phyloP scores from a whole-genome alignment of 78 protist species.

The Speleostelium caveatum region DNA sequence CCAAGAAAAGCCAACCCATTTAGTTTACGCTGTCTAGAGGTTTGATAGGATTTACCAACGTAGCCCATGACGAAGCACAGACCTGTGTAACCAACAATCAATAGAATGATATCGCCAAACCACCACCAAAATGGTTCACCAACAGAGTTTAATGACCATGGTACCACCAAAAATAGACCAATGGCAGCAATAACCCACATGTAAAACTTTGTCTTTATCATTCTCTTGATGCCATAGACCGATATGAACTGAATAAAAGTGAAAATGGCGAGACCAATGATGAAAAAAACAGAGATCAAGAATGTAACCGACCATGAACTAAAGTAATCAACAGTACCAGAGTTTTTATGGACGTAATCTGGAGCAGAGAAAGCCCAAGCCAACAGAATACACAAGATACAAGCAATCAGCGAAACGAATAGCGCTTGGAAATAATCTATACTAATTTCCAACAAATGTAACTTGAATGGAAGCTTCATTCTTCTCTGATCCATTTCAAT shows the following conservation, averaged over 20 bases:
- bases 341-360: not conserved
- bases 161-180: slow-evolving; percentile 43
- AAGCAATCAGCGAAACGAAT: slow-evolving; percentile 9
- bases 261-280: slow-evolving; percentile 39
- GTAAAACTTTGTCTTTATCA: slow-evolving; percentile 62
- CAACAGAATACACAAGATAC: slow-evolving; percentile 16
- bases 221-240: slow-evolving; percentile 61
- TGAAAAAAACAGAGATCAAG: slow-evolving; percentile 28
- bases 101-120: slow-evolving; percentile 53
- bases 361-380: slow-evolving; percentile 13
- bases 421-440: slow-evolving; percentile 17
- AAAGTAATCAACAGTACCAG: slow-evolving; percentile 54
- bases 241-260: slow-evolving; percentile 60
- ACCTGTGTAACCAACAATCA: slow-evolving; percentile 39
- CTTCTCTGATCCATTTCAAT: slow-evolving; percentile 39
- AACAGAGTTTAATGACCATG: slow-evolving; percentile 52
- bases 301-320: not conserved
- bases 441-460: slow-evolving; percentile 11
- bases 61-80: slow-evolving; percentile 73
- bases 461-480: not conserved
- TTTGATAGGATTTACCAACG: slow-evolving; percentile 64
- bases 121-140: slow-evolving; percentile 49
- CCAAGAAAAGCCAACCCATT: slow-evolving; percentile 52
- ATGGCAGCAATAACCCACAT: slow-evolving; percentile 36
- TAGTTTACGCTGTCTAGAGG: slow-evolving; percentile 13